A percentile compares a stretch with the other conserved stretches of the same genome.
phyloP scores from a whole-genome alignment of 2,329 filamentous ascomycete genomes.

The Colletotrichum coccodes region DNA sequence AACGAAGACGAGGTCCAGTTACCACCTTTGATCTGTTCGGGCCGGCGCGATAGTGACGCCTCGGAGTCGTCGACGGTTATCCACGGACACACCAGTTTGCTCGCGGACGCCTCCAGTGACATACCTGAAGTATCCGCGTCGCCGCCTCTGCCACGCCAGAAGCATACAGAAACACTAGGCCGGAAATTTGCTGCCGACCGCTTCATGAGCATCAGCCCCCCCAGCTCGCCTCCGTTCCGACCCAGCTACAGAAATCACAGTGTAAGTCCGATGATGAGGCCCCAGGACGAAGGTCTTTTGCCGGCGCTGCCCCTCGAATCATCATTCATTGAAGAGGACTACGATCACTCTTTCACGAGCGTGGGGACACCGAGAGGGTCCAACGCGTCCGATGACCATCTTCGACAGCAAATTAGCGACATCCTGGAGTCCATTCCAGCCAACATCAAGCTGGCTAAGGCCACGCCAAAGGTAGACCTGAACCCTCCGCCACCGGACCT shows the following conservation, averaged over 20 bases:
- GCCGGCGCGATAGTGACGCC: slow-evolving; percentile 43
- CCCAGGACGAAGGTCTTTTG: slow-evolving; percentile 31
- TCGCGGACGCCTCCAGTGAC: slow-evolving; percentile 54
- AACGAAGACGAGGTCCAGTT: slow-evolving; percentile 44
- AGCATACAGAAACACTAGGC: slow-evolving; percentile 11
- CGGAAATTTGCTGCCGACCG: slow-evolving; percentile 9
- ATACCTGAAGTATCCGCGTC: slow-evolving; percentile 56
- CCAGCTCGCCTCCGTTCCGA: slow-evolving; percentile 57
- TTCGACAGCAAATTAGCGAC: slow-evolving; percentile 83
- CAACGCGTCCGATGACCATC: slow-evolving; percentile 68
- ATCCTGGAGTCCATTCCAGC: slow-evolving; percentile 83
- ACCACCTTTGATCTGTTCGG: slow-evolving; percentile 45
- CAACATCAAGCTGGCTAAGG: slow-evolving; percentile 77
- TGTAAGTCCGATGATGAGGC: slow-evolving; percentile 26
- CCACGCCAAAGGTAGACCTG: slow-evolving; percentile 57
- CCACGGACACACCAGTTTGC: slow-evolving; percentile 49
- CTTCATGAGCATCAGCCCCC: slow-evolving; percentile 54
- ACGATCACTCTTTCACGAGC: slow-evolving; percentile 51
- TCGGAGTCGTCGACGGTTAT: slow-evolving; percentile 52
- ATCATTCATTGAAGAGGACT: slow-evolving; percentile 59
- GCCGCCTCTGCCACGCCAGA: slow-evolving; percentile 49
- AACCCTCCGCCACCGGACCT: slow-evolving; percentile 70
- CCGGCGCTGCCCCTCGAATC: slow-evolving; percentile 54
- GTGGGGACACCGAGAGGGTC: slow-evolving; percentile 48
- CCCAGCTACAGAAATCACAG: slow-evolving; percentile 18